These are phyloP conservation scores for Apiotrichum laibachii DNA, from an alignment of 1,284 basidiomycete genomes.

Conservation along the genomic window DNA sequence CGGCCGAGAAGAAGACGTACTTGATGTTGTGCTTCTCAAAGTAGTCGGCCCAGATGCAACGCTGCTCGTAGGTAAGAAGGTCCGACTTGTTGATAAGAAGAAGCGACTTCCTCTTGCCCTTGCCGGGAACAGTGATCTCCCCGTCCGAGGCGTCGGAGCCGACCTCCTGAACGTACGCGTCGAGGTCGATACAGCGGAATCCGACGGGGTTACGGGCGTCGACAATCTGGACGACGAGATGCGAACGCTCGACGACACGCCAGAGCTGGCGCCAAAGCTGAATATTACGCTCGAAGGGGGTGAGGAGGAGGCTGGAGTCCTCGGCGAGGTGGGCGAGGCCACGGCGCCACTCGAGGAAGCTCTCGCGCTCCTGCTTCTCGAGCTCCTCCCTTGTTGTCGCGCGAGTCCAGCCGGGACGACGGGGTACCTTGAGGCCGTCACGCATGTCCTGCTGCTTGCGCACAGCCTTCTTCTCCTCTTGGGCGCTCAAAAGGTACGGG, in stretches of 20 bases:
- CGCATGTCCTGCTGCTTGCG: conserved; percentile 71
- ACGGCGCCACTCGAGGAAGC: conserved; percentile 87
- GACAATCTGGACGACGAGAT: conserved; percentile 91
- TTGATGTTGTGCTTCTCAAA: conserved; percentile 77
- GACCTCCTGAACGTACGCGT: conserved; percentile 78
- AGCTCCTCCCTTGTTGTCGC: conserved; percentile 70
- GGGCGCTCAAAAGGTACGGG: conserved; percentile 78
- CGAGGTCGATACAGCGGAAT: conserved; percentile 89
- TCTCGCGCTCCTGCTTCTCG: conserved; percentile 80
- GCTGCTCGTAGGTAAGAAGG: conserved; percentile 80
- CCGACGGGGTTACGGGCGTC: conserved; percentile 88
- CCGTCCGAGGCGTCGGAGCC: conserved; percentile 65
- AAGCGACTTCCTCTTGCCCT: conserved; percentile 68
- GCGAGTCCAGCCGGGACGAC: conserved; percentile 74
- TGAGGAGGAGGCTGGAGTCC: conserved; percentile 67
- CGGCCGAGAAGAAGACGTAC: conserved; percentile 96
- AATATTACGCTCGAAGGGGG: conserved; percentile 91
- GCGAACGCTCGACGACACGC: conserved; percentile 90
- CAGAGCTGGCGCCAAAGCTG: conserved; percentile 97
- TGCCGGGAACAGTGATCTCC: conserved; percentile 63
- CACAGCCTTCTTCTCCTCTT: conserved; percentile 75
- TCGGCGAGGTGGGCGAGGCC: conserved; percentile 70
- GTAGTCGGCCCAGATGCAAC: conserved; percentile 89
- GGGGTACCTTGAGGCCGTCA: conserved; percentile 72
- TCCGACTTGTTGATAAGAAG: conserved; percentile 97